Evolutionary conservation across 1,139 yeast genomes (phyloP).

Genomic region (Hemisphaericaspora subhashii): DNA sequence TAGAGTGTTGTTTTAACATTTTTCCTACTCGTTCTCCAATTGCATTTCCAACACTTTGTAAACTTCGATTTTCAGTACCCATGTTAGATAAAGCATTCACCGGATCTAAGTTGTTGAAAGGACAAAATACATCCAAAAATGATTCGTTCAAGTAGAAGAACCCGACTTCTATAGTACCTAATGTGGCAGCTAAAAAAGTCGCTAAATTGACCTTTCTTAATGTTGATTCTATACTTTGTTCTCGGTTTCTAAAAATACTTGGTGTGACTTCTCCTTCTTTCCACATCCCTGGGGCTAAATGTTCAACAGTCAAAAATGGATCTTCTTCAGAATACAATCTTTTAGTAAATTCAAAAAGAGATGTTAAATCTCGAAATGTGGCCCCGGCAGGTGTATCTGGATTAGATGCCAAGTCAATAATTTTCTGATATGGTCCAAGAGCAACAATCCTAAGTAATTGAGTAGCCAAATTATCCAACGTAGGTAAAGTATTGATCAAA

Average conservation of each 20-base stretch:
- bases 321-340: constrained; percentile 63
- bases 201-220: constrained; percentile 83
- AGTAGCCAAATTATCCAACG: constrained; percentile 71
- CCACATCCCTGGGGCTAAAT: constrained; percentile 67
- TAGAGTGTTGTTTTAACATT: constrained; percentile 77
- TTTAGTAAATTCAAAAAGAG: constrained; percentile 73
- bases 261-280: constrained; percentile 63
- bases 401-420: constrained; percentile 69
- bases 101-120: constrained; percentile 50
- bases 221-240: constrained; percentile 66
- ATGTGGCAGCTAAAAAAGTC: constrained; percentile 79
- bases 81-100: constrained; percentile 41
- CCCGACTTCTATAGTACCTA: constrained; percentile 84
- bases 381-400: constrained; percentile 74
- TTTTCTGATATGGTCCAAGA: constrained; percentile 69
- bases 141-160: constrained; percentile 82
- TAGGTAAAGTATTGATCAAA: constrained; percentile 64
- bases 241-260: constrained; percentile 54
- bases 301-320: constrained; percentile 64
- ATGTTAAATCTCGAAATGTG: constrained; percentile 69
- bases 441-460: constrained; percentile 72
- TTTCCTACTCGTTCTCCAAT: constrained; percentile 52
- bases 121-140: constrained; percentile 82
- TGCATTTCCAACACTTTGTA: constrained; percentile 35
- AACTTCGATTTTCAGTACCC: constrained; percentile 33